Base-by-base conservation (phyloP, 2,329 filamentous ascomycete species). In the Neurospora sp. region DNA sequence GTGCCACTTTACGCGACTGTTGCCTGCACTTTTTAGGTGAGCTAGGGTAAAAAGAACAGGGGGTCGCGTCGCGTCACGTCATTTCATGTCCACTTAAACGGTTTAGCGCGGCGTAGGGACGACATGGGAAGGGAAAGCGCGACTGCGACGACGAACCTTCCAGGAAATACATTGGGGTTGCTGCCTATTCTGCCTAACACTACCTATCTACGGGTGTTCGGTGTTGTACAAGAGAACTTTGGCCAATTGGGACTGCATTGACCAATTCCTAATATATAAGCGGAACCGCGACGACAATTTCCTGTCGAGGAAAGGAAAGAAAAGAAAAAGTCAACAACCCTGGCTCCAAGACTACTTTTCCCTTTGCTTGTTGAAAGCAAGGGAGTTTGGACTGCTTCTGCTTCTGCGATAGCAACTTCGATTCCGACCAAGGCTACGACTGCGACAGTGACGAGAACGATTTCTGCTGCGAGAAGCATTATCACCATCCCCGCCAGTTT, bases 1-100 rank as follows among this genome's bases (percentile, higher is more conserved):
- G 43, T 42, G 66, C 68, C 68, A 72, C 68, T 74, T 72, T 72
- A 72, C 73, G 73, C 71, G 72, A 72, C 67, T 58, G 52, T 38
- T 68, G 69, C 66, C 36, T 52, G 23, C 69, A 67, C 71, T 70
- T 71, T 73, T 68, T 46, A 36, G 33, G 5, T 36, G 33, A 36
- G 43, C 19, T 46, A 46, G n/a, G 8, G n/a, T 19, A 17, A 42
- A 19, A 62, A 66, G 23, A 39, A 68, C 39, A 69, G 1, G 43
- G 43, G 70, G 70, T 72, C 73, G 73, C 73, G 73, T 75, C 74
- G 74, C 72, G 74, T 75, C 74, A 72, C 52, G 52, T 62, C 7
- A 62, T 28, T 1, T 33, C 33, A 39, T 39, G 38, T 39, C 38
- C 38, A 39, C 38, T 39, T 38, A 28, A 62, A 62, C 17, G 23